Percentiles rank a stretch among this genome's conserved stretches.
Evolutionary conservation across 2,329 filamentous ascomycete species (phyloP).

Genomic region (Bipolaris bicolor): DNA sequence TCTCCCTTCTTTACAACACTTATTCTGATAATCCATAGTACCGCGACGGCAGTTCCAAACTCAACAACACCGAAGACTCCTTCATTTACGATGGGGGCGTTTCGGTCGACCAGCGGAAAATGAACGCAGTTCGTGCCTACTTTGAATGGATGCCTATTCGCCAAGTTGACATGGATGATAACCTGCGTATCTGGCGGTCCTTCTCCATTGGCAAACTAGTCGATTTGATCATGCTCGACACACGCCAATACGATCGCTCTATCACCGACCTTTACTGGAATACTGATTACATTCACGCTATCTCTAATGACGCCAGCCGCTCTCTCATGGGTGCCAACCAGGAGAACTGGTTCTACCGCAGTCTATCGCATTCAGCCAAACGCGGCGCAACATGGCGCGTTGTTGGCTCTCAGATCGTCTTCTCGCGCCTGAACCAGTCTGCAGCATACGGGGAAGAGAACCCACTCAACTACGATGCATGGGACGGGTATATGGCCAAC

Average conservation of each 20-base stretch:
- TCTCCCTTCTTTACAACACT: neutral
- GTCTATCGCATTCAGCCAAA: slow-evolving; percentile 62
- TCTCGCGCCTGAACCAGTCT: slow-evolving; percentile 63
- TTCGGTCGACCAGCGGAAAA: slow-evolving; percentile 53
- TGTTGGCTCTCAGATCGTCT: slow-evolving; percentile 73
- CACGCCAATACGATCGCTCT: slow-evolving; percentile 51
- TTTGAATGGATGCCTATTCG: slow-evolving; percentile 55
- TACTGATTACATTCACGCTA: slow-evolving; percentile 64
- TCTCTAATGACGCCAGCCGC: slow-evolving; percentile 70
- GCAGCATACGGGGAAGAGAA: slow-evolving; percentile 52
- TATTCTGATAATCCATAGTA: slow-evolving; percentile 23
- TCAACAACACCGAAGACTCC: slow-evolving; percentile 54
- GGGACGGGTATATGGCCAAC: slow-evolving; percentile 72
- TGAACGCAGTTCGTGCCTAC: slow-evolving; percentile 55
- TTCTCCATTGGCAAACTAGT: slow-evolving; percentile 52
- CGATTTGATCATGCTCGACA: slow-evolving; percentile 54
- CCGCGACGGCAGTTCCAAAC: slow-evolving; percentile 47
- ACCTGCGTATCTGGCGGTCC: slow-evolving; percentile 50
- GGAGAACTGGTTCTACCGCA: slow-evolving; percentile 67
- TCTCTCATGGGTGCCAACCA: slow-evolving; percentile 74
- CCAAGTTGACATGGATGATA: slow-evolving; percentile 54
- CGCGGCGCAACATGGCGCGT: slow-evolving; percentile 74
- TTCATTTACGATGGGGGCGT: slow-evolving; percentile 50
- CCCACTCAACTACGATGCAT: slow-evolving; percentile 63
- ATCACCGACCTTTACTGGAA: slow-evolving; percentile 61